Evolutionary conservation across 2,329 filamentous ascomycete genomes (phyloP).

Genomic region (Xylariaceae sp.): DNA sequence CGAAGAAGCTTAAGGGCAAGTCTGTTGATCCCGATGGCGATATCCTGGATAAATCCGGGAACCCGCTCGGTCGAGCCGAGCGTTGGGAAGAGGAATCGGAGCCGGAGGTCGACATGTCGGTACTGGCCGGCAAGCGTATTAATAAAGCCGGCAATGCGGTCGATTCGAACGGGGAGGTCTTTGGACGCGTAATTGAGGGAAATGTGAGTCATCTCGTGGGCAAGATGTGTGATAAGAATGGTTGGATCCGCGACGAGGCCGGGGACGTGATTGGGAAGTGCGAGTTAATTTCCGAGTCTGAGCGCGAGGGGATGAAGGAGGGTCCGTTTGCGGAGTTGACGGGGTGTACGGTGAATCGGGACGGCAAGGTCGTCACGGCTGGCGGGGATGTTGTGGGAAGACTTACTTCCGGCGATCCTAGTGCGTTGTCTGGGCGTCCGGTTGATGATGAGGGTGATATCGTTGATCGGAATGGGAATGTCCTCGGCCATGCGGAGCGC

Average conservation of each 20-base stretch:
- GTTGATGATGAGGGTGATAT: slow-evolving; percentile 83
- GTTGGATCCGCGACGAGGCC: slow-evolving; percentile 67
- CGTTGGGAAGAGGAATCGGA: slow-evolving; percentile 55
- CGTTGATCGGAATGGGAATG: slow-evolving; percentile 66
- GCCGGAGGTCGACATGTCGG: slow-evolving; percentile 54
- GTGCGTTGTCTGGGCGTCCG: slow-evolving; percentile 63
- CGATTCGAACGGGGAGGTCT: slow-evolving; percentile 49
- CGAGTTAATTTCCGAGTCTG: slow-evolving; percentile 62
- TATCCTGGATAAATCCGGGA: slow-evolving; percentile 61
- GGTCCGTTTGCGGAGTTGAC: slow-evolving; percentile 64
- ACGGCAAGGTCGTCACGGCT: slow-evolving; percentile 61
- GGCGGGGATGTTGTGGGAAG: slow-evolving; percentile 68
- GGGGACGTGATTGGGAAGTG: slow-evolving; percentile 64
- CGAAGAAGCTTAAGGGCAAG: slow-evolving; percentile 59
- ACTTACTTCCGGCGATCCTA: slow-evolving; percentile 64
- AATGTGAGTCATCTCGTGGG: slow-evolving; percentile 58
- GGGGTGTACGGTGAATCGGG: slow-evolving; percentile 61
- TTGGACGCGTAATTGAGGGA: slow-evolving; percentile 63
- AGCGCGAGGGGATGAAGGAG: slow-evolving; percentile 58
- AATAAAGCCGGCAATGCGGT: slow-evolving; percentile 64
- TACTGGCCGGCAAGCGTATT: slow-evolving; percentile 63
- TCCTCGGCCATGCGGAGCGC: slow-evolving; percentile 53
- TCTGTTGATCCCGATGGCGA: slow-evolving; percentile 65
- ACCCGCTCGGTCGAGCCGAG: slow-evolving; percentile 61
- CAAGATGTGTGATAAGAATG: slow-evolving; percentile 65